A percentile compares a stretch with the other conserved stretches of the same genome.
These are phyloP conservation scores for Trametes hirsuta DNA, from an alignment of 1,284 basidiomycete species.

Conservation along the genomic window DNA sequence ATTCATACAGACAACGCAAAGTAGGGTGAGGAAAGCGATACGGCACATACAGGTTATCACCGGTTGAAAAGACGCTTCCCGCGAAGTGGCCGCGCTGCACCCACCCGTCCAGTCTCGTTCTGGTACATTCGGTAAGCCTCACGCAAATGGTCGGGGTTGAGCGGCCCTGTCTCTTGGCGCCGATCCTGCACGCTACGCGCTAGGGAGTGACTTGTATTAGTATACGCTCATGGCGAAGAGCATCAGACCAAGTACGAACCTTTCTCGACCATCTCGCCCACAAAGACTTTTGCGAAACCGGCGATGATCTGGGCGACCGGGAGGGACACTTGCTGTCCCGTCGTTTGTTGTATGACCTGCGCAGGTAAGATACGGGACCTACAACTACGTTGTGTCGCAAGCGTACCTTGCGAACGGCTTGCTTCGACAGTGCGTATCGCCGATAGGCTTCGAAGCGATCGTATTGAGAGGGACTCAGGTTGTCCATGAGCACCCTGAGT, in stretches of 20 bases:
- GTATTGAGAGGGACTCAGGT: constrained; percentile 82
- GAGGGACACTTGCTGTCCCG: constrained; percentile 83
- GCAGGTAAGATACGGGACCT: background rate
- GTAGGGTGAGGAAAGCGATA: no score
- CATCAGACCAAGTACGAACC: constrained; percentile 46
- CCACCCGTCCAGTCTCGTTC: constrained; percentile 76
- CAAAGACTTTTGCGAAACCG: constrained; percentile 90
- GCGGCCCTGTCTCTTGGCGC: constrained; percentile 73
- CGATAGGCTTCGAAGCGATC: constrained; percentile 89
- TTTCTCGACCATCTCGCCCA: constrained; percentile 90
- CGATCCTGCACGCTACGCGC: constrained; percentile 79
- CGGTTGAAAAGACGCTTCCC: constrained; percentile 69
- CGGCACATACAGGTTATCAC: constrained; percentile 30
- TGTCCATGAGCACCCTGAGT: constrained; percentile 81
- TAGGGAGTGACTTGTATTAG: constrained; percentile 30
- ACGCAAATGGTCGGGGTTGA: constrained; percentile 85
- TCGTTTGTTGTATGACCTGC: constrained; percentile 83
- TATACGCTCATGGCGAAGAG: background rate
- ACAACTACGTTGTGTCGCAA: background rate
- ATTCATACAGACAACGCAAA: no score
- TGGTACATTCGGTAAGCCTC: constrained; percentile 88
- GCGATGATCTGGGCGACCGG: constrained; percentile 88
- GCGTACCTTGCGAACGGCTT: constrained; percentile 76
- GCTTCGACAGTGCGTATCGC: constrained; percentile 81
- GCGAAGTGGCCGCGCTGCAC: constrained; percentile 69